These are phyloP conservation scores for Persicaria tinctoria DNA, from an alignment of 148 eudicot species.

Conservation along the genomic window DNA sequence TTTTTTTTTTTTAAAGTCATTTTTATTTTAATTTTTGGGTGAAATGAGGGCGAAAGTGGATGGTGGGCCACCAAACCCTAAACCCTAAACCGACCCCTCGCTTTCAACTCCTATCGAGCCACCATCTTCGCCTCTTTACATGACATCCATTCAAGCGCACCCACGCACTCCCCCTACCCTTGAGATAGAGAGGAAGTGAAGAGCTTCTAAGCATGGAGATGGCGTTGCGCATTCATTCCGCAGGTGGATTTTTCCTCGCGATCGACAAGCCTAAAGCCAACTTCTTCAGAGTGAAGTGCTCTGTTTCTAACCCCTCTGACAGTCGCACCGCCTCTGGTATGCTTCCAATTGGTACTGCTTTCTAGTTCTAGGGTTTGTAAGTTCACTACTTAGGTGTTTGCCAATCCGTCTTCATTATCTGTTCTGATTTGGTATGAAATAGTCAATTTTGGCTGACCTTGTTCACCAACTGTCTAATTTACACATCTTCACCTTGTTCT, in stretches of 20 bases:
- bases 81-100: neutral
- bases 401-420: neutral
- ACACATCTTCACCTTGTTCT: neutral
- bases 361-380: neutral
- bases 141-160: neutral
- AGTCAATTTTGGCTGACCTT: neutral
- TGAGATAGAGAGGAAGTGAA: neutral
- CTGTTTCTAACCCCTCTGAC: conserved; percentile 17
- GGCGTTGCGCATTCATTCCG: conserved; percentile 13
- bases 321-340: conserved; percentile 19
- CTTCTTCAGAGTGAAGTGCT: conserved; percentile 24
- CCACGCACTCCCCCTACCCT: neutral
- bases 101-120: neutral
- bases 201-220: conserved; percentile 2
- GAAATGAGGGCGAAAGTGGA: neutral
- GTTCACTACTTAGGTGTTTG: neutral
- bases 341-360: neutral
- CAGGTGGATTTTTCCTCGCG: conserved; percentile 3
- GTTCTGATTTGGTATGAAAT: neutral
- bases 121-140: conserved; percentile 5
- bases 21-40: too few relatives aligned
- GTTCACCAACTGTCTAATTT: neutral
- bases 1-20: too few relatives aligned
- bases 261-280: conserved; percentile 11
- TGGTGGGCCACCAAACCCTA: conserved; percentile 8